Evolutionary conservation across 2,329 filamentous ascomycete genomes (phyloP).

Genomic region (Phialophora expanda): DNA sequence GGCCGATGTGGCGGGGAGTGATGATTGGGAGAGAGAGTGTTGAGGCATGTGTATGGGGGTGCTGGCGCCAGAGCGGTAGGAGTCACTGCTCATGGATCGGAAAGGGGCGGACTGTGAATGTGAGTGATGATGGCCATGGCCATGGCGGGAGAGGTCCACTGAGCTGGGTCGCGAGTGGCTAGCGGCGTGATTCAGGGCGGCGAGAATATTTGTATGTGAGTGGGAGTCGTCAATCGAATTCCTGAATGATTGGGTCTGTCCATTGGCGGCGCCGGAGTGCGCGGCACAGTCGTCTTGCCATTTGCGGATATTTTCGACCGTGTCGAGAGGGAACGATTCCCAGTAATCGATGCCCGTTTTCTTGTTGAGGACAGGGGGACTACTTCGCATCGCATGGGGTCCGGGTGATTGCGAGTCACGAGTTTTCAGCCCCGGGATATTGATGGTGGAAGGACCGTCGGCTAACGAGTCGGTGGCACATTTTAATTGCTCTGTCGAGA

Average conservation of each 20-base stretch:
- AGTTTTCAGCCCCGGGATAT: conserved; percentile 18
- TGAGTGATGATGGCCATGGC: conserved; percentile 1
- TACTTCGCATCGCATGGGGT: conserved; percentile 28
- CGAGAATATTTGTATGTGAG: conserved; percentile 10
- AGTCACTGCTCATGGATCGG: conserved; percentile 30
- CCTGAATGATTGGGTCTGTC: conserved; percentile 12
- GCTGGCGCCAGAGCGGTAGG: conserved; percentile 30
- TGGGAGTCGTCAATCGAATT: conserved; percentile 24
- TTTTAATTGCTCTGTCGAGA: conserved; percentile 44
- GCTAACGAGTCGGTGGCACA: conserved; percentile 36
- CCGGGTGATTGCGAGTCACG: conserved; percentile 34
- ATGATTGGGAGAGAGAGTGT: conserved; percentile 18
- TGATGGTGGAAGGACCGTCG: conserved; percentile 9
- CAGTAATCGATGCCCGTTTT: conserved; percentile 48
- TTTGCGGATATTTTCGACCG: conserved; percentile 43
- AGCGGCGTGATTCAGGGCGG: conserved; percentile 8
- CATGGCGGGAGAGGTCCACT: conserved; percentile 27
- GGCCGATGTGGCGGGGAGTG: conserved; percentile 15
- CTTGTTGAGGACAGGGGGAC: conserved; percentile 36
- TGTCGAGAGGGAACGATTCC: conserved; percentile 46
- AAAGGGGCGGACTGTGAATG: conserved; percentile 22
- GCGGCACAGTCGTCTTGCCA: conserved; percentile 46
- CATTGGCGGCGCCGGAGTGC: conserved; percentile 23
- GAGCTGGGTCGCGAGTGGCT: conserved; percentile 29
- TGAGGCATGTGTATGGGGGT: conserved; percentile 27